Evolutionary conservation across 1,284 basidiomycete species (phyloP).

Genomic region (Inonotus obliquus): DNA sequence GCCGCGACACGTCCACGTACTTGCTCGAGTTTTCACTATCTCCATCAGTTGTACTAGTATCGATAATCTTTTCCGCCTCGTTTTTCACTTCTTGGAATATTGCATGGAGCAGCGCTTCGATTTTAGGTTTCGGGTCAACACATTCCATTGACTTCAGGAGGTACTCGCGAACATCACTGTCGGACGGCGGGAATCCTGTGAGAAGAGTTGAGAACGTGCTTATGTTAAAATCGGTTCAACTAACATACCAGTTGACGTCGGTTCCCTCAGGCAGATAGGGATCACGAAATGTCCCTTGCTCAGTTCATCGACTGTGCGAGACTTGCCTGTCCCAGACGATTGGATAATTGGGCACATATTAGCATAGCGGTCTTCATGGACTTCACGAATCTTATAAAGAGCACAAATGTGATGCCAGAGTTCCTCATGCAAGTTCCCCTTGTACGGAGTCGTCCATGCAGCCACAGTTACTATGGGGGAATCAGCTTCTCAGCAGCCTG

Average conservation of each 20-base stretch:
- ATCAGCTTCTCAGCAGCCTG: not conserved
- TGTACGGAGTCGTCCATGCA: not conserved
- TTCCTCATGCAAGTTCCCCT: not conserved
- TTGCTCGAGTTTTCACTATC: not conserved
- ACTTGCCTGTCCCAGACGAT: not conserved
- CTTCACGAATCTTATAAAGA: not conserved
- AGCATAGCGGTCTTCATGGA: not conserved
- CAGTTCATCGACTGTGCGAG: not conserved
- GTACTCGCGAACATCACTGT: not conserved
- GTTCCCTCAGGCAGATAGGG: not conserved
- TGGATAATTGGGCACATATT: not conserved
- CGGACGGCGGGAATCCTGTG: not conserved
- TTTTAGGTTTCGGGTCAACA: not conserved
- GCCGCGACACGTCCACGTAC: not conserved
- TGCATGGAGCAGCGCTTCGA: not conserved
- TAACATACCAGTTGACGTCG: not conserved
- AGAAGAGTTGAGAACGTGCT: not conserved
- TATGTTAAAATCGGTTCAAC: not conserved
- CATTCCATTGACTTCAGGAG: not conserved
- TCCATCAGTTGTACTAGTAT: not conserved
- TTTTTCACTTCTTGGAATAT: not conserved
- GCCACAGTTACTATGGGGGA: not conserved
- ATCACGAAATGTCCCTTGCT: not conserved
- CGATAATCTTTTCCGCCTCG: not conserved
- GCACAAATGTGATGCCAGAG: not conserved